Base-by-base conservation (phyloP, 2,329 filamentous ascomycete species). In the Neopestalotiopsis clavispora region DNA sequence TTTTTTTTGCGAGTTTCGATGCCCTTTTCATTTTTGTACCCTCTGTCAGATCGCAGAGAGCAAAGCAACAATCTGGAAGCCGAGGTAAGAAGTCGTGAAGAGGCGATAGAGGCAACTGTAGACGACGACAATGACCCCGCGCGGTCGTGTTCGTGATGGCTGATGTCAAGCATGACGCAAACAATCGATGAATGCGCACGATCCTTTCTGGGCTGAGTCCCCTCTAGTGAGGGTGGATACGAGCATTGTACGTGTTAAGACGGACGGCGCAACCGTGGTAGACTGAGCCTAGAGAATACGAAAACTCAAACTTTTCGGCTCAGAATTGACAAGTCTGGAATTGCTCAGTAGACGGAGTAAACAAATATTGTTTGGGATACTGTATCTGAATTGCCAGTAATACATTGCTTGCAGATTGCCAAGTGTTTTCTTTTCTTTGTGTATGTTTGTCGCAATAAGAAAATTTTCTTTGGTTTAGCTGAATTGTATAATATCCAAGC, bases 151-250 rank as follows among this genome's bases (percentile, higher is more conserved):
- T 52, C 45, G 45, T 52, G 45, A 52, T 52, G 45, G 45, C 45
- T 52, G 45, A 52, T 52, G 45, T 23, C n/a, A 52, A 52, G 45
- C 45, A 52, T 52, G 45, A 52, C 45, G 45, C 45, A 52, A n/a
- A n/a, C 45, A 52, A 52, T 52, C 45, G 45, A 52, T 20, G 45
- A 52, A n/a, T 52, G 1, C 45, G 45, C 45, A n/a, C 45, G 45
- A 23, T 10, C 45, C 45, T 7, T 5, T n/a, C 17, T n/a, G 20
- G 45, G 45, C 10, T 52, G 45, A 17, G 20, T 52, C 45, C 45
- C 7, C 45, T 52, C 17, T 52, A 52, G 45, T 9, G 45, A 9
- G 17, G 4, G 45, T 52, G 45, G 45, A 52, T n/a, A 52, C 45
- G 45, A 52, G n/a, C 45, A 7, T 52, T 52, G 45, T 52, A 52